phyloP scores from a whole-genome alignment of 1,284 basidiomycete genomes.

The Melampsora abietis-canadensis region DNA sequence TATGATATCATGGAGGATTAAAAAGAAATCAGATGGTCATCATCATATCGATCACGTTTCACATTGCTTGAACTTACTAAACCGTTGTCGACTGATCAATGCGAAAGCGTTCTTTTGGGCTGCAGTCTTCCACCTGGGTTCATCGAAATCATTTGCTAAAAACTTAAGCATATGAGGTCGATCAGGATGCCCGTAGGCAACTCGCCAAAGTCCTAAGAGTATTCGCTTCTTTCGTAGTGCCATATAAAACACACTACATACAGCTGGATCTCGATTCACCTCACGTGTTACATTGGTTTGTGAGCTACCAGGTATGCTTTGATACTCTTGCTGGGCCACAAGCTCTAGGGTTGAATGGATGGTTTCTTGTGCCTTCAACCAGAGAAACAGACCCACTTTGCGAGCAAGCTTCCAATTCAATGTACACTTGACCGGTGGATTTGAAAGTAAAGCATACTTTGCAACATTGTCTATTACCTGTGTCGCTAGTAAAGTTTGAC shows the following conservation, averaged over 20 bases:
- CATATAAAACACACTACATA: slow-evolving; percentile 89
- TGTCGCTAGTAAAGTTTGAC: slow-evolving; percentile 9
- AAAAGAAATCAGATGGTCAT: background rate
- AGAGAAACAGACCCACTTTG: slow-evolving; percentile 78
- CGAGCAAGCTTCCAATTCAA: slow-evolving; percentile 74
- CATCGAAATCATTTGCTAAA: slow-evolving; percentile 81
- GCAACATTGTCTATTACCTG: slow-evolving; percentile 1
- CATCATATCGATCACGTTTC: background rate
- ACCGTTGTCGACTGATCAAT: slow-evolving; percentile 83
- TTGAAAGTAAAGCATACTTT: background rate
- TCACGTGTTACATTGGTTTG: slow-evolving; percentile 44
- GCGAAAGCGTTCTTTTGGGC: slow-evolving; percentile 96
- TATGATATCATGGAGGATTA: slow-evolving; percentile 25
- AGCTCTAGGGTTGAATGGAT: slow-evolving; percentile 76
- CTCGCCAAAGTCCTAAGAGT: slow-evolving; percentile 90
- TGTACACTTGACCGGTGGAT: background rate
- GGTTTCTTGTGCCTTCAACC: slow-evolving; percentile 72
- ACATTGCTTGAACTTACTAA: slow-evolving; percentile 62
- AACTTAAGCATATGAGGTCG: slow-evolving; percentile 87
- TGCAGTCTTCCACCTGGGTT: slow-evolving; percentile 82
- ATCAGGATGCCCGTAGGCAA: slow-evolving; percentile 89
- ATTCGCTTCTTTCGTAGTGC: slow-evolving; percentile 86
- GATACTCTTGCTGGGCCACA: slow-evolving; percentile 89
- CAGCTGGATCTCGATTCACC: slow-evolving; percentile 68
- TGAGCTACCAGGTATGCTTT: slow-evolving; percentile 65